Evolutionary conservation across 1,284 basidiomycete genomes (phyloP), one percentile per base, ranked within the genome.

Genomic region (Schizophyllum commune): DNA sequence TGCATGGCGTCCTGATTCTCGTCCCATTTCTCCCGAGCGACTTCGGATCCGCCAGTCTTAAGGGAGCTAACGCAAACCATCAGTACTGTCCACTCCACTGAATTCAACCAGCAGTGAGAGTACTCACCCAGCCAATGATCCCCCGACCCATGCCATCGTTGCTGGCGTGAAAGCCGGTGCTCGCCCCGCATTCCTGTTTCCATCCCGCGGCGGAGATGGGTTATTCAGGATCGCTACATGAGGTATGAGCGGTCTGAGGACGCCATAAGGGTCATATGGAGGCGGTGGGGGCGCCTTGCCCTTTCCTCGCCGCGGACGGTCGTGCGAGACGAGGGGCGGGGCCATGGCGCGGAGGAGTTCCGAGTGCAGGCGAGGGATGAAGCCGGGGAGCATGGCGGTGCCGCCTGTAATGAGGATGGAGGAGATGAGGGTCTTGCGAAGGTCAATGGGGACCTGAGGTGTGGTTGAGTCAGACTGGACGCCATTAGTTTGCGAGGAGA

Each of bases 81-180:
- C 21, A 65, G 59, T 32, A 53, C 60, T 9, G 60, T 20, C 27
- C 47, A 58, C 4, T 17, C 51, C 19, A 20, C 5, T 5, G 17
- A 39, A 27, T 20, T 57, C 54, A 11, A 33, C 27, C 60, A n/a
- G n/a, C n/a, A n/a, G n/a, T n/a, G n/a, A n/a, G 52, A 60, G 22
- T 56, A 77, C 87, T 66, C 72, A 93, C 89, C 95, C 96, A 2
- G 94, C 92, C 15, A 98, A 73, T 39, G 92, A 94, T 0, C 92
- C 95, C 2, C 95, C 95, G n/a, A 98, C 86, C 94, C 95, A 98
- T 0, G 89, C 82, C 72, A 95, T 79, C 39, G 86, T 79, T 1
- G 86, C 84, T 1, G 94, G 88, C 5, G 86, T 77, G 74, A 94
- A 96, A 0, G 92, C 89, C 0, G 94, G 95, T 0, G 91, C 92